Conservation (phyloP, 257 asterid genomes). For the Phtheirospermum japonicum region DNA sequence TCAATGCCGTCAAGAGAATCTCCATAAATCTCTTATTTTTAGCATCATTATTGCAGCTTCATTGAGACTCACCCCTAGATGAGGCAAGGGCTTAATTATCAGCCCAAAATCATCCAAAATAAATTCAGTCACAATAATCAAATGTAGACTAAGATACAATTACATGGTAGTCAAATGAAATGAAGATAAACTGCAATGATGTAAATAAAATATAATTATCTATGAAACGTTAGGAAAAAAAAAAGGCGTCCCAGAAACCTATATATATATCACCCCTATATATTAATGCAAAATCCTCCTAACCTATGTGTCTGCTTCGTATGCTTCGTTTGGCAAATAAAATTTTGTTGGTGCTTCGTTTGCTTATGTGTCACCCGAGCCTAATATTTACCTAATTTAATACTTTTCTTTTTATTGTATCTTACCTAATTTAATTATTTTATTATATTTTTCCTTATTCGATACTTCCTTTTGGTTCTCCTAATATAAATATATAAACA, state of each 20-base stretch:
- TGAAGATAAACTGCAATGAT: slow-evolving; percentile 1
- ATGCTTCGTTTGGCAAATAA: too few species aligned
- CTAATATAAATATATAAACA: too few species aligned
- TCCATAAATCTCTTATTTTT: slow-evolving; percentile 9
- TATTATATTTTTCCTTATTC: too few species aligned
- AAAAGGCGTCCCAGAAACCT: neutral
- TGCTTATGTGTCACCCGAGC: too few species aligned
- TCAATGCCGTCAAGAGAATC: neutral
- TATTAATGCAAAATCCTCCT: too few species aligned
- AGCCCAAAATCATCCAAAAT: slow-evolving; percentile 15
- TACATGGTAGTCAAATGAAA: slow-evolving; percentile 6
- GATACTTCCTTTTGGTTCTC: too few species aligned
- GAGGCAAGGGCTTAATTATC: slow-evolving; percentile 1
- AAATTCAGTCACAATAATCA: neutral
- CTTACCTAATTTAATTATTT: too few species aligned
- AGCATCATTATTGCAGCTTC: neutral
- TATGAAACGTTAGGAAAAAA: neutral
- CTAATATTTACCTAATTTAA: too few species aligned
- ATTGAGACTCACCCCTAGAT: neutral
- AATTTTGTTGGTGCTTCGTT: too few species aligned
- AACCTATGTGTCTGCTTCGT: too few species aligned
- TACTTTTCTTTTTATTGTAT: too few species aligned
- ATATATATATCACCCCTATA: too few species aligned
- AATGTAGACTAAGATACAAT: slow-evolving; percentile 9
- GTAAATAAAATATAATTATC: neutral